Conservation (phyloP, 768 basidiomycete species). For the Hypholoma sublateritium region DNA sequence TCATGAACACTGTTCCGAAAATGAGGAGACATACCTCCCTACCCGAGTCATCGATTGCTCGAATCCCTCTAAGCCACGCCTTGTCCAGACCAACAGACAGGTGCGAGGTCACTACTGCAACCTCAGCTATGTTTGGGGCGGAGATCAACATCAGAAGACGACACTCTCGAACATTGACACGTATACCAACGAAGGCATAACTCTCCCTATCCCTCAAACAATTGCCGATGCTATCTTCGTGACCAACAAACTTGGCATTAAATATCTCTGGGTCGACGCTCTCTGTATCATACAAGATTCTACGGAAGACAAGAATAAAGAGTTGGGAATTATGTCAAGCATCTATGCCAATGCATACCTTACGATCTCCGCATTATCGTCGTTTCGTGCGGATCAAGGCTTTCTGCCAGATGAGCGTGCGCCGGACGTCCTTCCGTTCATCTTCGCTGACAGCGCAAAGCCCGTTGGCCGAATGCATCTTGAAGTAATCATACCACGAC, state of each 20-base stretch:
- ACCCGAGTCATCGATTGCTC: conserved; percentile 5
- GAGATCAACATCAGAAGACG: neutral
- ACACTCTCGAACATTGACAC: neutral
- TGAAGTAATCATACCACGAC: neutral
- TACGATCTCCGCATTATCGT: neutral
- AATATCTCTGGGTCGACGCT: conserved; percentile 6
- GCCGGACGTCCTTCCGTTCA: neutral
- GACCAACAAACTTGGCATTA: neutral
- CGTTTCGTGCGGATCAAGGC: conserved; percentile 4
- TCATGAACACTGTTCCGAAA: conserved; percentile 8
- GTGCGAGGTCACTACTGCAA: neutral
- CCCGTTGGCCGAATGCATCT: neutral
- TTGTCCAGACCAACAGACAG: conserved; percentile 3
- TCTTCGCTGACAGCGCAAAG: neutral
- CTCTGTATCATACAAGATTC: conserved; percentile 7
- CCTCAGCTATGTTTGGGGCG: conserved; percentile 7
- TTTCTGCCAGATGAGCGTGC: conserved; percentile 1
- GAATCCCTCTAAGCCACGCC: conserved; percentile 1
- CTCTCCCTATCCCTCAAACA: neutral
- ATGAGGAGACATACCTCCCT: conserved; percentile 5
- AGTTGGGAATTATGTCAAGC: neutral
- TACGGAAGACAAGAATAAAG: neutral
- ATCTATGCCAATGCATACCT: conserved; percentile 3
- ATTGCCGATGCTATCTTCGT: conserved; percentile 2
- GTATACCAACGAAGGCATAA: conserved; percentile 2